Percentiles rank a stretch among this genome's conserved stretches.
phyloP scores from a whole-genome alignment of 768 basidiomycete genomes.

The Leccinum truebloodii region DNA sequence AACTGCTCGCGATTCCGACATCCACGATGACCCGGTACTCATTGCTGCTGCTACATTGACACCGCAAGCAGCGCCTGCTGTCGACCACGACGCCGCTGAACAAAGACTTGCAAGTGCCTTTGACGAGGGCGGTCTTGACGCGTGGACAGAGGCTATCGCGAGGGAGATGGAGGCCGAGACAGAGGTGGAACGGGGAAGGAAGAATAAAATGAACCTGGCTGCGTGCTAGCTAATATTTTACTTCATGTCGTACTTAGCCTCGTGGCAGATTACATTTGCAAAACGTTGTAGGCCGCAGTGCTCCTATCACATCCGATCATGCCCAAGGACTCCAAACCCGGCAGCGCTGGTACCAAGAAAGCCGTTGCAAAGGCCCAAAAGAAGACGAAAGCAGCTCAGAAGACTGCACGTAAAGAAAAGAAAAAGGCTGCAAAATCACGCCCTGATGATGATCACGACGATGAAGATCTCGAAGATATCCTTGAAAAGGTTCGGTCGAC shows the following conservation, averaged over 20 bases:
- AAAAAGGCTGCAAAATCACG: constrained; percentile 51
- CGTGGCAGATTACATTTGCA: not conserved
- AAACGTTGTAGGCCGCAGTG: not conserved
- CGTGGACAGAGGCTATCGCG: constrained; percentile 54
- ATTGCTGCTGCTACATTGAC: not conserved
- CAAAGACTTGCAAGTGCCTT: constrained; percentile 55
- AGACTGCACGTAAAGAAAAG: constrained; percentile 66
- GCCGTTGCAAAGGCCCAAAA: constrained; percentile 58
- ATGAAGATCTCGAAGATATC: constrained; percentile 81
- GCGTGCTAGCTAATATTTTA: not conserved
- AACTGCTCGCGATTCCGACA: constrained; percentile 21
- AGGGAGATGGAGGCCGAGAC: constrained; percentile 61
- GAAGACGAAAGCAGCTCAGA: constrained; percentile 66
- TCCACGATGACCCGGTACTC: constrained; percentile 3
- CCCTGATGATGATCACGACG: constrained; percentile 57
- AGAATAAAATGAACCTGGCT: constrained; percentile 1
- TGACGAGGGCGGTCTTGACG: constrained; percentile 55
- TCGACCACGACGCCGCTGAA: constrained; percentile 45
- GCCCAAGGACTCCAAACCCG: constrained; percentile 21
- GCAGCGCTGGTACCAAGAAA: constrained; percentile 36
- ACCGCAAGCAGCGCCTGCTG: not conserved
- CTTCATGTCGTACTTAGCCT: not conserved
- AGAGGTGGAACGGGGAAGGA: constrained; percentile 44
- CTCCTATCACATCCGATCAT: constrained; percentile 7
- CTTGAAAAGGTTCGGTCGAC: constrained; percentile 63